These are phyloP conservation scores for Aspergillus asperescens DNA, from an alignment of 495 filamentous ascomycete species.

Conservation along the genomic window DNA sequence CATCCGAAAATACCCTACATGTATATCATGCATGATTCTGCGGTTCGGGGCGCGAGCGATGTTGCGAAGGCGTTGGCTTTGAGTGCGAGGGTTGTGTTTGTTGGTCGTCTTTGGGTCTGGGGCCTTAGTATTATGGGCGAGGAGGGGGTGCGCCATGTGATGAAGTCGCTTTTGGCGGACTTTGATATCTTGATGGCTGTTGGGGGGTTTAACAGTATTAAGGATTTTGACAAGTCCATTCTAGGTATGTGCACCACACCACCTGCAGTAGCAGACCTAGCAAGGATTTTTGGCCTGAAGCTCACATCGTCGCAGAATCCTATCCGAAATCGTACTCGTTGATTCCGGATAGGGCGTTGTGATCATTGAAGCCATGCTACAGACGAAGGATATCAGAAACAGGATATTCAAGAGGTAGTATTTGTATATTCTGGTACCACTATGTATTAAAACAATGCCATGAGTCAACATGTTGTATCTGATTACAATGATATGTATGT, in stretches of 20 bases:
- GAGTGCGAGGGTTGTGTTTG: slow-evolving; percentile 59
- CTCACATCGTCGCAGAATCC: slow-evolving; percentile 30
- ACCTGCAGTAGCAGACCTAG: too few relatives aligned
- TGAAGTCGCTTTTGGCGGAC: slow-evolving; percentile 56
- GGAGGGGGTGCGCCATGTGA: slow-evolving; percentile 55
- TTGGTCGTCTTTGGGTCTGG: slow-evolving; percentile 61
- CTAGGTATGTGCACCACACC: slow-evolving; percentile 24
- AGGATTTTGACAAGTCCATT: slow-evolving; percentile 44
- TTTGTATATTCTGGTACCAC: background rate
- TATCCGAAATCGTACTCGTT: slow-evolving; percentile 39
- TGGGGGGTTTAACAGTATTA: slow-evolving; percentile 52
- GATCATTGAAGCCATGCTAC: background rate
- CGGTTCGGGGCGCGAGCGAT: slow-evolving; percentile 53
- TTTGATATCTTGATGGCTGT: slow-evolving; percentile 63
- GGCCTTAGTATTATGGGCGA: slow-evolving; percentile 57
- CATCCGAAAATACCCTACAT: slow-evolving; percentile 21
- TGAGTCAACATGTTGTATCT: slow-evolving; percentile 12
- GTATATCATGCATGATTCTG: slow-evolving; percentile 59
- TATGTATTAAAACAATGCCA: slow-evolving; percentile 1
- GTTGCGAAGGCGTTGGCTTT: slow-evolving; percentile 59
- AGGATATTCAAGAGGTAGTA: background rate
- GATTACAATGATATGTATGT: slow-evolving; percentile 10
- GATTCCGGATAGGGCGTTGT: slow-evolving; percentile 36
- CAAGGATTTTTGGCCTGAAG: background rate
- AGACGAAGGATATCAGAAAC: too few relatives aligned